Evolutionary conservation across 352 stramenopile species (phyloP), one percentile per base, ranked within the genome.

Genomic region (Pelagophyceae sp.): DNA sequence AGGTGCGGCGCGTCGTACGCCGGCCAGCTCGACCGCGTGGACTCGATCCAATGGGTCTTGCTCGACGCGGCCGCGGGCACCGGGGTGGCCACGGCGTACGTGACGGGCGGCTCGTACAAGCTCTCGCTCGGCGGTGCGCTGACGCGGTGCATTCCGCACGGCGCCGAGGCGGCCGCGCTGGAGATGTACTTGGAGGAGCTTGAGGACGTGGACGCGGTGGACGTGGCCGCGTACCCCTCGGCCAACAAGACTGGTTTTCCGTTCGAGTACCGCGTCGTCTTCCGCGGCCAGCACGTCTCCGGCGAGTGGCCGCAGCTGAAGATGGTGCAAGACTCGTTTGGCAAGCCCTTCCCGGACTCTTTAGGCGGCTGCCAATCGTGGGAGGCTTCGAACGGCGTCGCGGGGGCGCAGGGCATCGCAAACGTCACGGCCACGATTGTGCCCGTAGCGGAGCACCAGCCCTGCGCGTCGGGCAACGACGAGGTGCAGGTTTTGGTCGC

Each of bases 111-210:
- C 69, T 83, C 80, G 19, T 90, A 87, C 80, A 79, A 88, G 64
- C 81, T 87, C 29, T 78, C 78, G 70, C 76, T 87, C 1, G 83
- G 84, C 35, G 70, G 76, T 32, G 29, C 84, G 77, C 72, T 72
- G 64, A 79, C 83, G 45, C 67, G 38, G n/a, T 86, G 82, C 67
- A 93, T 96, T 72, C 60, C 85, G 61, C 91, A 92, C 76, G 88
- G 90, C 78, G 89, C 90, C 35, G 89, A 80, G 40, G 86, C 83
- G 54, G 72, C 76, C 29, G 76, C 86, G 25, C 79, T 95, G 72
- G 61, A 79, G 6, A 87, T 86, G 38, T 81, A 95, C 51, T 23
- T 54, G 11, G 84, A 93, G 77, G 86, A 80, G 27, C 85, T 96
- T 27, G 86, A 89, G 6, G 80, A 87, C 33, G 83, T 94, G 33